These are phyloP conservation scores for Podaxis mareebaensis DNA, from an alignment of 768 basidiomycete species.

Conservation along the genomic window DNA sequence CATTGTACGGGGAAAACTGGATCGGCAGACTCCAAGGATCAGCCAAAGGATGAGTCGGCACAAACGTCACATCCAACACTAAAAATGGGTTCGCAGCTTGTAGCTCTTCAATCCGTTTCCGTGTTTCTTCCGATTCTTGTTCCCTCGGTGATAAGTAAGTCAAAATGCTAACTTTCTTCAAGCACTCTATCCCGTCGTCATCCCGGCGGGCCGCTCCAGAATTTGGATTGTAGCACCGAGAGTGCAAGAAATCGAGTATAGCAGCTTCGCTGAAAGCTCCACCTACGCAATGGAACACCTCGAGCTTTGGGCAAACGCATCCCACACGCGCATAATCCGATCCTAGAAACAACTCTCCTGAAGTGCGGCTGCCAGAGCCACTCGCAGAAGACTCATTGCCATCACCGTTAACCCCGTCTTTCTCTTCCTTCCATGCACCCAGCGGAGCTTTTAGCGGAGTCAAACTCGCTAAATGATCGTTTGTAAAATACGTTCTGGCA, in stretches of 20 bases:
- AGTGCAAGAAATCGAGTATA: not conserved
- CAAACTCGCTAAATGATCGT: not conserved
- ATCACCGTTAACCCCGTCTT: not conserved
- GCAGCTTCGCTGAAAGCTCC: not conserved
- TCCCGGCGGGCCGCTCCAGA: not conserved
- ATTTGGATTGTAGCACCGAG: not conserved
- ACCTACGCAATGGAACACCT: constrained; percentile 1
- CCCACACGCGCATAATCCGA: no score
- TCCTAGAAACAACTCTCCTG: no score
- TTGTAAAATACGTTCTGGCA: not conserved
- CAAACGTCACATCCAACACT: not conserved
- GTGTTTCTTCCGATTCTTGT: not conserved
- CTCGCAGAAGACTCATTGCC: no score
- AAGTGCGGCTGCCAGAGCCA: not conserved
- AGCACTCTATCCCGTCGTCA: not conserved
- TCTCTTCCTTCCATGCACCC: not conserved
- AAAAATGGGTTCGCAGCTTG: not conserved
- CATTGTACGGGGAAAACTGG: not conserved
- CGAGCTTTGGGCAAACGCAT: constrained; percentile 5
- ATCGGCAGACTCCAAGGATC: no score
- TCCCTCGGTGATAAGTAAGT: not conserved
- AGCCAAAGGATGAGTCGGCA: not conserved
- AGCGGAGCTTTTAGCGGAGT: not conserved
- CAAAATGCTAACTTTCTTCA: not conserved
- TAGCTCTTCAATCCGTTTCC: not conserved